Conservation (phyloP, 2,329 filamentous ascomycete species). For the Neurospora sp. region DNA sequence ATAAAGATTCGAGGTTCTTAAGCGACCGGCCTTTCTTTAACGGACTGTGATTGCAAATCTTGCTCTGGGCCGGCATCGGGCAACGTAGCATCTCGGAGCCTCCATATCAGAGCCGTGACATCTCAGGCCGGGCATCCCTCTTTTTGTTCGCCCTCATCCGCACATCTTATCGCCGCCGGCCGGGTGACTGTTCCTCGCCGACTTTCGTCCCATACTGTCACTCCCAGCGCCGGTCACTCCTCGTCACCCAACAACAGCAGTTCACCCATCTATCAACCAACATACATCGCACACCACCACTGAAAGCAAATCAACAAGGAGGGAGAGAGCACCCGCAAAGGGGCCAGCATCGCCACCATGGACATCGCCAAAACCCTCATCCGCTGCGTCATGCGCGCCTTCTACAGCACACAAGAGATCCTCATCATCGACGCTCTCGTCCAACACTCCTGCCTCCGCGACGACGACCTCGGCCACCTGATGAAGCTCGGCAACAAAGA, state of each 20-base stretch:
- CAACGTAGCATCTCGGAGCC: not conserved
- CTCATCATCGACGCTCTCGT: slow-evolving; percentile 69
- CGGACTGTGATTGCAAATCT: not conserved
- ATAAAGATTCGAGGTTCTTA: not conserved
- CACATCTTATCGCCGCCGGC: not conserved
- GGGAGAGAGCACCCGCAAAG: slow-evolving; percentile 35
- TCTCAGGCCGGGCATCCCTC: not conserved
- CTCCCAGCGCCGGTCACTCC: not conserved
- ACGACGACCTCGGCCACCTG: slow-evolving; percentile 78
- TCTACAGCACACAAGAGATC: slow-evolving; percentile 68
- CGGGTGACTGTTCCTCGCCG: not conserved
- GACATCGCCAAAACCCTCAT: slow-evolving; percentile 17
- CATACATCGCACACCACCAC: not conserved
- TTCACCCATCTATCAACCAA: not conserved
- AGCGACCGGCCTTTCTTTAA: not conserved
- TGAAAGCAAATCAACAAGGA: not conserved
- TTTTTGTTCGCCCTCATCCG: not conserved
- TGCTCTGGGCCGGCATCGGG: not conserved
- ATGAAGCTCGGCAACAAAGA: slow-evolving; percentile 88
- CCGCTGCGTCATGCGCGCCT: slow-evolving; percentile 59
- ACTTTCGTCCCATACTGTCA: not conserved
- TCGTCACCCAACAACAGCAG: not conserved
- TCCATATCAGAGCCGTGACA: not conserved
- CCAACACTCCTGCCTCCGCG: slow-evolving; percentile 66
- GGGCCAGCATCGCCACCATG: slow-evolving; percentile 8